A percentile compares a stretch with the other conserved stretches of the same genome.
Conservation (phyloP, 805 yeast species). For the Debaryomyces castellii region DNA sequence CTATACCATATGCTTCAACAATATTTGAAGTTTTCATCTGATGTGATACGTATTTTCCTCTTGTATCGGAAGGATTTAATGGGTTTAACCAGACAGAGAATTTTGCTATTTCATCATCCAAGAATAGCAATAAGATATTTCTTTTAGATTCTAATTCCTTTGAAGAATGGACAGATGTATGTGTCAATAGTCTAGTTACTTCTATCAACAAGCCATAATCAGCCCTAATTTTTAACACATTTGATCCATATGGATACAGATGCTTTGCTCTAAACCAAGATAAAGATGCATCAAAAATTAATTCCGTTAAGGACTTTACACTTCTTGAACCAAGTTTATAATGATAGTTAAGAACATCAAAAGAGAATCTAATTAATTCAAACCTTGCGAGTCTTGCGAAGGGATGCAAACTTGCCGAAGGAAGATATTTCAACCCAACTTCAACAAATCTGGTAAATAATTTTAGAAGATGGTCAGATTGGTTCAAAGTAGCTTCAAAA, state of each 20-base stretch:
- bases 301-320: conserved; percentile 43
- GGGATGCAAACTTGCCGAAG: conserved; percentile 76
- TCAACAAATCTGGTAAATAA: conserved; percentile 62
- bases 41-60: conserved; percentile 33
- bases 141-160: conserved; percentile 47
- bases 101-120: conserved; percentile 73
- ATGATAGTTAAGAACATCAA: conserved; percentile 63
- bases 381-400: conserved; percentile 73
- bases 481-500: conserved; percentile 75
- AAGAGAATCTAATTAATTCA: conserved; percentile 67
- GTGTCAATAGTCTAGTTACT: conserved; percentile 37
- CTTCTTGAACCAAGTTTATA: conserved; percentile 48
- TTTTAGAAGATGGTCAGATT: conserved; percentile 67
- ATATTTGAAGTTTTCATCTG: conserved; percentile 44
- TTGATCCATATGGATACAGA: conserved; percentile 83
- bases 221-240: conserved; percentile 65
- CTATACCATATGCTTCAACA: conserved; percentile 57
- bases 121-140: conserved; percentile 56
- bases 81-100: conserved; percentile 79
- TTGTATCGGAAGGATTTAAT: conserved; percentile 41
- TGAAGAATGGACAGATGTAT: conserved; percentile 18
- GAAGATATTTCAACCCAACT: conserved; percentile 52
- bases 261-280: conserved; percentile 72
- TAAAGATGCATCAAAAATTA: conserved; percentile 64
- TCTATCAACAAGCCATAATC: conserved; percentile 62